Conservation (phyloP, 106 monocot genomes). For the Narthecium ossifragum region DNA sequence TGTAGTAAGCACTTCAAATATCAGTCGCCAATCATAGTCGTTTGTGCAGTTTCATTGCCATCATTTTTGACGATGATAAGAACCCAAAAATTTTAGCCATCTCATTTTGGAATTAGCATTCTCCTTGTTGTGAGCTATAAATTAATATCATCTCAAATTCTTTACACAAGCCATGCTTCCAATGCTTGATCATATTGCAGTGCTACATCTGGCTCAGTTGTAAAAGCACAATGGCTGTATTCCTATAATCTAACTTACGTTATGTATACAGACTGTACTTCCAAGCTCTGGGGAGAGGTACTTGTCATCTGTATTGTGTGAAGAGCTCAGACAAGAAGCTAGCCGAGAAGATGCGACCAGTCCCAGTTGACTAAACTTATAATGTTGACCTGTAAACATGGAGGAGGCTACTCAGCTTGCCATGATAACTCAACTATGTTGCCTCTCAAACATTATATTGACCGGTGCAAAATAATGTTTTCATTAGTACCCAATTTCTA, state of each 20-base stretch:
- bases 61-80: neutral
- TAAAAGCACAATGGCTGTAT: neutral
- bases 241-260: neutral
- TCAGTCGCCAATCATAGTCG: neutral
- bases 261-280: conserved; percentile 56
- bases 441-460: too few species aligned
- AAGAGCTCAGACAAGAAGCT: conserved; percentile 78
- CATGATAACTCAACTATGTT: too few species aligned
- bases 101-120: too few species aligned
- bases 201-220: neutral
- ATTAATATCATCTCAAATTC: too few species aligned
- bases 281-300: conserved; percentile 95
- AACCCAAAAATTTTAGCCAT: neutral
- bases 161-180: too few species aligned
- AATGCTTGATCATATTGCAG: too few species aligned
- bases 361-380: conserved; percentile 55
- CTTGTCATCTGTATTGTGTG: conserved; percentile 74
- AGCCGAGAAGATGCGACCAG: conserved; percentile 90
- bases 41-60: neutral
- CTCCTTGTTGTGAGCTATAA: too few species aligned
- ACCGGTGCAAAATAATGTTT: too few species aligned
- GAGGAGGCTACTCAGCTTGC: too few species aligned
- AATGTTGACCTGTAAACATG: too few species aligned
- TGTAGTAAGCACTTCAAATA: conserved; percentile 50
- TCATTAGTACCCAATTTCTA: too few species aligned